phyloP scores from a whole-genome alignment of 2,329 filamentous ascomycete genomes.

The Diaporthe vexans region DNA sequence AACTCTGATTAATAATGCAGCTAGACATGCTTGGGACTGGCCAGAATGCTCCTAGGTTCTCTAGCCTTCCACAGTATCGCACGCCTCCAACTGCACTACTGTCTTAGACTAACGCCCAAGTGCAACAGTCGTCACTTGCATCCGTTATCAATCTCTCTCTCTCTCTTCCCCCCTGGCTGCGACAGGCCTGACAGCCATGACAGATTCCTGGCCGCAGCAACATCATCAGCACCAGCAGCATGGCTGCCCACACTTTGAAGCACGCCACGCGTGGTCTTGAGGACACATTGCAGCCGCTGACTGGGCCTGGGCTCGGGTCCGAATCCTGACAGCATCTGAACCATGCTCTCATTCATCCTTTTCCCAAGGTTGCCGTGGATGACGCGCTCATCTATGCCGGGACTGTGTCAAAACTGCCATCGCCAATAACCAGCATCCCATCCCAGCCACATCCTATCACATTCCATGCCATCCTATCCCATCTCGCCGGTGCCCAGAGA shows the following conservation, averaged over 20 bases:
- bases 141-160: constrained; percentile 5
- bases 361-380: constrained; percentile 11
- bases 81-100: background rate
- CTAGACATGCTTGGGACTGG: background rate
- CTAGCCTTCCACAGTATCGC: constrained; percentile 19
- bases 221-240: background rate
- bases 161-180: background rate
- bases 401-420: background rate
- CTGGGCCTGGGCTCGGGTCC: constrained; percentile 9
- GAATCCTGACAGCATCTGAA: constrained; percentile 16
- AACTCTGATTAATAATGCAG: constrained; percentile 27
- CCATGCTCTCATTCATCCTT: constrained; percentile 13
- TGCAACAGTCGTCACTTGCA: background rate
- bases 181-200: constrained; percentile 5
- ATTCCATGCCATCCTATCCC: background rate
- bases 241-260: background rate
- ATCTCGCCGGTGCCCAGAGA: background rate
- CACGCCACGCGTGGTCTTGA: constrained; percentile 14
- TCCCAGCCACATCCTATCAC: background rate
- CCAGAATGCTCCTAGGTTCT: constrained; percentile 2
- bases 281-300: constrained; percentile 29
- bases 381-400: constrained; percentile 25
- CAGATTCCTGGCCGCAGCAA: background rate
- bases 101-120: constrained; percentile 1
- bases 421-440: constrained; percentile 2